A percentile compares a stretch with the other conserved stretches of the same genome.
Conservation (phyloP, 208 protist species). For the Leishmania braziliensis region DNA sequence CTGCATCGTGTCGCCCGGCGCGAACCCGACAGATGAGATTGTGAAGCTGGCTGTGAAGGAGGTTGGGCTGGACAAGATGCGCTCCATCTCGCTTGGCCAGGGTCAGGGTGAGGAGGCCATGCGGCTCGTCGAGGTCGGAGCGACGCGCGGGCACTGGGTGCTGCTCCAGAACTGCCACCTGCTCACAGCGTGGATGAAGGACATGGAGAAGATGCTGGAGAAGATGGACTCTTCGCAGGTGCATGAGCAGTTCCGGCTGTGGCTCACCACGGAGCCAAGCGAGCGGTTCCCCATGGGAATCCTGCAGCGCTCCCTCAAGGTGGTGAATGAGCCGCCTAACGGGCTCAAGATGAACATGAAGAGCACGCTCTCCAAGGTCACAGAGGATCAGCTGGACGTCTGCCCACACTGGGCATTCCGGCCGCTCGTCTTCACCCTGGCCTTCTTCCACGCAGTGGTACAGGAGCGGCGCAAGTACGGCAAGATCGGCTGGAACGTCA, state of each 20-base stretch:
- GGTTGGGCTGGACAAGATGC: conserved; percentile 93
- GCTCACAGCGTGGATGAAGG: conserved; percentile 97
- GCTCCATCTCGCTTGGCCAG: conserved; percentile 97
- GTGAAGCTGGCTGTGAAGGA: conserved; percentile 97
- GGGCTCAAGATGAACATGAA: conserved; percentile 99
- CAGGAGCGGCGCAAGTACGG: conserved; percentile 98
- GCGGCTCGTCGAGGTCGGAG: conserved; percentile 94
- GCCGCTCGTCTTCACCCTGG: conserved; percentile 97
- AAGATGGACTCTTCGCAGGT: conserved; percentile 93
- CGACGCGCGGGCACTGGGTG: conserved; percentile 97
- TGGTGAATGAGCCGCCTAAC: conserved; percentile 99
- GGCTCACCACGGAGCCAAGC: conserved; percentile 99
- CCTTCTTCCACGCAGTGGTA: conserved; percentile 99
- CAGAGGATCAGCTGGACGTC: conserved; percentile 92
- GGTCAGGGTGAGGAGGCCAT: conserved; percentile 97
- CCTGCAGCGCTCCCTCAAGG: conserved; percentile 97
- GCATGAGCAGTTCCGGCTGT: conserved; percentile 98
- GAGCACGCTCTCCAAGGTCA: conserved; percentile 96
- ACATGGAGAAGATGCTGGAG: conserved; percentile 98
- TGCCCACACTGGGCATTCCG: conserved; percentile 97
- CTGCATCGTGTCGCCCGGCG: conserved; percentile 98
- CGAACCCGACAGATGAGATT: conserved; percentile 98
- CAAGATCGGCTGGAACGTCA: conserved; percentile 99
- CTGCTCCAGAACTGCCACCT: conserved; percentile 99
- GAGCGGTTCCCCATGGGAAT: conserved; percentile 98